Evolutionary conservation across 306 rosid genomes (phyloP), one percentile per base, ranked within the genome.

Genomic region (Urtica urens): DNA sequence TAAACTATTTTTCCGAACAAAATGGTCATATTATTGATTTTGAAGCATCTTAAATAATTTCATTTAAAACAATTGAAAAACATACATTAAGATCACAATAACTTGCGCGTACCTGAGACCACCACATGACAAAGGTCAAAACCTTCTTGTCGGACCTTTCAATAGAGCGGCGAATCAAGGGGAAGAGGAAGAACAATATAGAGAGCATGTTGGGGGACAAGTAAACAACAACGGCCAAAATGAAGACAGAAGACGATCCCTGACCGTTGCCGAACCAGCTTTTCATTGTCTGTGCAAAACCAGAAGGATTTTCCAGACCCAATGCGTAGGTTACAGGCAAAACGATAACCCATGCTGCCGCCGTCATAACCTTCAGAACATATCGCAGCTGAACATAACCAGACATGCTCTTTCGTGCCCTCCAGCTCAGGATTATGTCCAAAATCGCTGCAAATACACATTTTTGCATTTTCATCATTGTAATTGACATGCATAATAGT

Each of bases 161-260:
- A 37, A 90, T 80, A 72, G 6, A 34, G 31, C 94, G 80, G 22
- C 95, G 95, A 55, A 84, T 65, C 55, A 62, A 70, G 6, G 97
- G 97, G 71, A 90, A 81, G 59, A 84, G 26, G 55, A 90, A 90
- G 69, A 90, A 49, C 64, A 84, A 24, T 46, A 66, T 72, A 29
- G 85, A 77, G 55, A 90, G 87, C 66, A 90, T 81, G 66, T 90
- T 85, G 66, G 97, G 97, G 58, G 94, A 55, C 56, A 90, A 64
- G 76, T 84, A 90, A 51, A 90, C 63, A 61, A 79, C 64, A 63
- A 90, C 53, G 30, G 97, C 92, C 73, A 85, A 59, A 57, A 90
- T 79, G 82, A 84, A 90, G 75, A 84, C 46, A 50, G 97, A 90
- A 53, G 93, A 81, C n/a, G 97, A 90, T 46, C 73, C 68, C 29